Conservation (phyloP, 2,329 filamentous ascomycete species). For the Xenosphaeropsis pyriputrescens region DNA sequence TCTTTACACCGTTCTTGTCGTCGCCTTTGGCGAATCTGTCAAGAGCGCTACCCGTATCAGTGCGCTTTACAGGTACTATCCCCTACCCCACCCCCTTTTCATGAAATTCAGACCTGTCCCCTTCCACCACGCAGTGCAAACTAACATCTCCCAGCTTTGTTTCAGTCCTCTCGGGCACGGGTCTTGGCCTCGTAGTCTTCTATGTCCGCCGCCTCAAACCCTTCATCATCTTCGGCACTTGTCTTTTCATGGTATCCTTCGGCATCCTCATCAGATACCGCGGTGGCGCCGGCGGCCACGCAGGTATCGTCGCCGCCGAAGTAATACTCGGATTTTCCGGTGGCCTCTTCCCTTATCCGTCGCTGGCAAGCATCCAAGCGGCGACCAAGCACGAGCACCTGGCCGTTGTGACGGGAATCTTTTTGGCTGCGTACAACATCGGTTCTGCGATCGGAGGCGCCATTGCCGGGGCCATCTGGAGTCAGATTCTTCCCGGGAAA, state of each 20-base stretch:
- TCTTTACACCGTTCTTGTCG: slow-evolving; percentile 45
- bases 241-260: slow-evolving; percentile 49
- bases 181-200: slow-evolving; percentile 41
- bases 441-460: slow-evolving; percentile 44
- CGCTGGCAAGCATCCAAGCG: slow-evolving; percentile 33
- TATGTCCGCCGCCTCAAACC: slow-evolving; percentile 42
- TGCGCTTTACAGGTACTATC: slow-evolving; percentile 35
- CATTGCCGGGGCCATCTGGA: slow-evolving; percentile 51
- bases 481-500: slow-evolving; percentile 31
- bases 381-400: slow-evolving; percentile 37
- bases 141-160: slow-evolving; percentile 18
- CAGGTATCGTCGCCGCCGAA: slow-evolving; percentile 47
- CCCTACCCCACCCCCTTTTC: slow-evolving; percentile 16
- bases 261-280: slow-evolving; percentile 49
- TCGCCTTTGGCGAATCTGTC: slow-evolving; percentile 44
- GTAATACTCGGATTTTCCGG: slow-evolving; percentile 47
- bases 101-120: slow-evolving; percentile 8
- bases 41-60: slow-evolving; percentile 40
- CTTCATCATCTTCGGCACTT: slow-evolving; percentile 47
- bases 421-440: slow-evolving; percentile 43
- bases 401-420: slow-evolving; percentile 48
- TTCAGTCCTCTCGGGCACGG: slow-evolving; percentile 40
- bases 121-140: too few species aligned
- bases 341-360: slow-evolving; percentile 38
- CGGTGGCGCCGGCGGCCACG: slow-evolving; percentile 29